These are phyloP conservation scores for Neurospora africana DNA, from an alignment of 495 filamentous ascomycete genomes.

Conservation along the genomic window DNA sequence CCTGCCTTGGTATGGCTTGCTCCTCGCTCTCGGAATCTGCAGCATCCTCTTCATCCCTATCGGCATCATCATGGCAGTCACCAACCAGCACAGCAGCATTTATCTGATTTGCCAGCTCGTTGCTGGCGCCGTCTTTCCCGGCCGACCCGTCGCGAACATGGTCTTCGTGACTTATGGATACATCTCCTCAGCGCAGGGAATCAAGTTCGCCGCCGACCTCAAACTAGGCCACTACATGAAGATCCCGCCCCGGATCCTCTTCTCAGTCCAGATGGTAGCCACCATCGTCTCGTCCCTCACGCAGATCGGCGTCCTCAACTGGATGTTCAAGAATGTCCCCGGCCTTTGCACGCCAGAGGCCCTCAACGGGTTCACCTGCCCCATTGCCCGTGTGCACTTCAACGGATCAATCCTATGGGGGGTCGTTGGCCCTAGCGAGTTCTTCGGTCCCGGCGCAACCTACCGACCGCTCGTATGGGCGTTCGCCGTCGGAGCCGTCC, in stretches of 20 bases:
- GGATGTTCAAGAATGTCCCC: constrained; percentile 74
- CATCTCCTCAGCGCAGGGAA: constrained; percentile 71
- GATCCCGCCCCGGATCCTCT: constrained; percentile 72
- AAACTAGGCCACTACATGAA: constrained; percentile 94
- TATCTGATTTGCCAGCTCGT: constrained; percentile 78
- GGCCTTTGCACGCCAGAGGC: constrained; percentile 67
- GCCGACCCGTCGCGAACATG: constrained; percentile 77
- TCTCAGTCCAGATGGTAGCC: constrained; percentile 70
- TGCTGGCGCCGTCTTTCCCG: constrained; percentile 67
- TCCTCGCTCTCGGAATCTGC: constrained; percentile 65
- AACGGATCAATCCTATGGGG: constrained; percentile 86
- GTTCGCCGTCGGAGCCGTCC: constrained; percentile 62
- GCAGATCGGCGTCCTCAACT: constrained; percentile 74
- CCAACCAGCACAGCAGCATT: constrained; percentile 71
- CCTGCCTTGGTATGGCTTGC: constrained; percentile 65
- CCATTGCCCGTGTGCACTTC: constrained; percentile 80
- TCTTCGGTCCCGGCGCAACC: constrained; percentile 63
- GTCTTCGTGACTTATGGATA: constrained; percentile 81
- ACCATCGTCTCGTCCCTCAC: constrained; percentile 69
- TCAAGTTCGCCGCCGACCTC: constrained; percentile 78
- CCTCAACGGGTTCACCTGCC: constrained; percentile 79
- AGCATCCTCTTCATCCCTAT: constrained; percentile 66
- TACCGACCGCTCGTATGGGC: constrained; percentile 66
- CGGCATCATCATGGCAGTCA: constrained; percentile 77
- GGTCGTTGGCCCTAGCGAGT: constrained; percentile 65